A percentile compares a stretch with the other conserved stretches of the same genome.
These are phyloP conservation scores for Platanthera zijinensis DNA, from an alignment of 106 monocot genomes.

Conservation along the genomic window DNA sequence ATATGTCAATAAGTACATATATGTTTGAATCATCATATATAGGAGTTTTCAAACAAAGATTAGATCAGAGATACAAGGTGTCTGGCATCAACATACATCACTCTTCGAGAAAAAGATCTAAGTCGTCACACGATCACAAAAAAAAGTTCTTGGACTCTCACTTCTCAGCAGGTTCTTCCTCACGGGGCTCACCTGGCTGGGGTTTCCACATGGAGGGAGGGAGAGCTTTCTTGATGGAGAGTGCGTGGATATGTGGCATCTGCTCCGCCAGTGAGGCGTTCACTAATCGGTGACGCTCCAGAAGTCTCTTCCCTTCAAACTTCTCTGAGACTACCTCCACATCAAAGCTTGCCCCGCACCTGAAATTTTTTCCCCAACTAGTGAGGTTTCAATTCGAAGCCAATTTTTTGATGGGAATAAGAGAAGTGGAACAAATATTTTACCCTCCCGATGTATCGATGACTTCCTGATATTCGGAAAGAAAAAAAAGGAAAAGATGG, in stretches of 20 bases:
- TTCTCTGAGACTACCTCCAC: conserved; percentile 79
- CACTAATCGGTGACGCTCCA: conserved; percentile 91
- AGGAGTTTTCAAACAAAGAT: background rate
- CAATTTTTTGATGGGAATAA: background rate
- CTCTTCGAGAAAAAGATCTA: background rate
- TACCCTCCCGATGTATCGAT: conserved; percentile 91
- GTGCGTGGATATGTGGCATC: conserved; percentile 78
- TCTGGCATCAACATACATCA: background rate
- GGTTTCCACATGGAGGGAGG: conserved; percentile 75
- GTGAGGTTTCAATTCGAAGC: background rate
- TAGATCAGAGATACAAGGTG: background rate
- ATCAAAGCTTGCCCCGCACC: conserved; percentile 90
- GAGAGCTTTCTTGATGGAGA: conserved; percentile 89
- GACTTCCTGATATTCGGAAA: conserved; percentile 41
- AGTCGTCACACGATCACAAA: background rate
- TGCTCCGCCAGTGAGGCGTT: conserved; percentile 75
- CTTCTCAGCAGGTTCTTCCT: background rate
- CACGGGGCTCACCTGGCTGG: conserved; percentile 12
- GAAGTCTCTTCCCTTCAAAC: conserved; percentile 92
- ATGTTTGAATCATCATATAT: background rate
- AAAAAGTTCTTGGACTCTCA: background rate
- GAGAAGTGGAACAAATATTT: background rate
- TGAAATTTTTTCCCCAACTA: conserved; percentile 6
- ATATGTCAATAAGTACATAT: background rate
- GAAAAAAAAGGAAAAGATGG: conserved; percentile 7